Conservation (phyloP, 2,329 filamentous ascomycete genomes). For the Stemphylium beticola region DNA sequence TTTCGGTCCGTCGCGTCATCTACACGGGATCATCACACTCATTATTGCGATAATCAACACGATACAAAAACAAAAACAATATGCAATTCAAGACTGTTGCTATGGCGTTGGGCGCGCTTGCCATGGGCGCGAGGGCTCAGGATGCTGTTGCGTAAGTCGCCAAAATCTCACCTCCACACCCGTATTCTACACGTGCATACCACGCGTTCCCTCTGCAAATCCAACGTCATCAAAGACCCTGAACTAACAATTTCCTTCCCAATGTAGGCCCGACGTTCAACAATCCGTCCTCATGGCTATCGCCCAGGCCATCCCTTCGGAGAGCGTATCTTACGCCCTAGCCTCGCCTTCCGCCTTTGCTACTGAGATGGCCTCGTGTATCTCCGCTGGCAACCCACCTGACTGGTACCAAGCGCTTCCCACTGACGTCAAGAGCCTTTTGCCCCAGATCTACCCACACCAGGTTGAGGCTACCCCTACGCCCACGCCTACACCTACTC, state of each 20-base stretch:
- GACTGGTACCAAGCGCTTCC: conserved; percentile 55
- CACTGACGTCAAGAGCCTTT: conserved; percentile 52
- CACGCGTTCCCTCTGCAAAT: background rate
- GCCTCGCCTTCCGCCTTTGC: conserved; percentile 52
- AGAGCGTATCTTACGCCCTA: conserved; percentile 48
- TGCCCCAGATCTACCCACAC: conserved; percentile 46
- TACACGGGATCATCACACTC: conserved; percentile 13
- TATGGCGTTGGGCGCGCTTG: conserved; percentile 37
- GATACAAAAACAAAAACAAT: background rate
- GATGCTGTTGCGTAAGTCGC: conserved; percentile 31
- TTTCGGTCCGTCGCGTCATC: conserved; percentile 9
- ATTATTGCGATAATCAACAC: conserved; percentile 5
- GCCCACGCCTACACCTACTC: conserved; percentile 24
- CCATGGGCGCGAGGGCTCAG: conserved; percentile 35
- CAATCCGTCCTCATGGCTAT: conserved; percentile 52
- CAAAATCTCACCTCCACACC: background rate
- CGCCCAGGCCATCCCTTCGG: conserved; percentile 53
- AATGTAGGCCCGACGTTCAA: conserved; percentile 31
- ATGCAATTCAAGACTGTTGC: conserved; percentile 43
- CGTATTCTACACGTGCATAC: background rate
- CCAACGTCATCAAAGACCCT: background rate
- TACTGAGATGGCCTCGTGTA: conserved; percentile 51
- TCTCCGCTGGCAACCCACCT: conserved; percentile 52
- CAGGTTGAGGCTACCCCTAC: conserved; percentile 25
- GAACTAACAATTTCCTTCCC: conserved; percentile 15